Base-by-base conservation (phyloP, 345 rosid species). In the Eutrema japonicum region DNA sequence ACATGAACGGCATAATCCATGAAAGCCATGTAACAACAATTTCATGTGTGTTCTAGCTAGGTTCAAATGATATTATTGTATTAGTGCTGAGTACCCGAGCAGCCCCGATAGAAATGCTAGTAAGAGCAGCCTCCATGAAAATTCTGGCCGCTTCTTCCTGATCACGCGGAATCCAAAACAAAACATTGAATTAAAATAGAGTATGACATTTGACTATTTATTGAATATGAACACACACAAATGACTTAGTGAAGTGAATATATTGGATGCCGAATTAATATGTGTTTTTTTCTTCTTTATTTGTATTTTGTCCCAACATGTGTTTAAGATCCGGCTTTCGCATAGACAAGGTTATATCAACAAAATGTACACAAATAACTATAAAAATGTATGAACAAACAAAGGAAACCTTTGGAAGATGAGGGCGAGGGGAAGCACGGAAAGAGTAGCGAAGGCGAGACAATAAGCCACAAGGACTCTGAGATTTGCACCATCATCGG, bases 51-150 rank as follows among this genome's bases (percentile, higher is more conserved):
- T 7, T 47, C 14, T 14, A 63, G 0, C 14, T 14, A 63, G 0
- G 35, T 22, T 36, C 56, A 49, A 51, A 30, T 41, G 69, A 62
- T 0, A 36, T 32, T 32, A 16, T 46, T 54, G 64, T 10, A 30
- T 13, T 7, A 56, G 57, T 37, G 27, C 5, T 22, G 12, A 7
- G 66, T 77, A 88, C 93, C 88, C 93, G 26, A 84, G 57, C 52
- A 88, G 33, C 2, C 84, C 90, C 45, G 80, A 80, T 9, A 84
- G 62, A 77, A 82, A 79, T 37, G 85, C 80, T 70, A 66, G 84
- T 6, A 77, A 59, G 1, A 81, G 78, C 12, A 88, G 62, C 41
- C 27, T 83, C 85, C 87, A 75, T 3, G 85, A 83, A 43, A 85
- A 30, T 57, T 77, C 76, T 35, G 86, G 86, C 79, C 84, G 80